Conservation (phyloP, 768 basidiomycete genomes). For the Termitomyces sp. region DNA sequence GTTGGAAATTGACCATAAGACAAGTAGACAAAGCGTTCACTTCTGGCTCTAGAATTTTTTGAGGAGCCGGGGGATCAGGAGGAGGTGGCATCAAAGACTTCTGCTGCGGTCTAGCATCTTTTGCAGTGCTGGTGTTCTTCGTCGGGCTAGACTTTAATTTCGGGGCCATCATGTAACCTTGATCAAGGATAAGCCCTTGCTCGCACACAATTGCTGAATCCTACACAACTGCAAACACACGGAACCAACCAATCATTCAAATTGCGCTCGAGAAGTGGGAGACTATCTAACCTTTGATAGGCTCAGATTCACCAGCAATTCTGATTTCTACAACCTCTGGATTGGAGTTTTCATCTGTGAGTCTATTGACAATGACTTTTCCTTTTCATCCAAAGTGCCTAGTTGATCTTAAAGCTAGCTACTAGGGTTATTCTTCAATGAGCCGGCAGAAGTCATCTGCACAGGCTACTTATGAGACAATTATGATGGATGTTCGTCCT, state of each 20-base stretch:
- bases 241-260: background rate
- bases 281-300: background rate
- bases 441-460: background rate
- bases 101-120: constrained; percentile 16
- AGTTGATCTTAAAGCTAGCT: background rate
- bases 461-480: background rate
- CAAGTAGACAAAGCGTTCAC: constrained; percentile 49
- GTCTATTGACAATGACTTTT: background rate
- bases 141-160: constrained; percentile 38
- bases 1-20: constrained; percentile 44
- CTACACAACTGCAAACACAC: constrained; percentile 1
- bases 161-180: constrained; percentile 33
- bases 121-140: constrained; percentile 22
- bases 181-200: background rate
- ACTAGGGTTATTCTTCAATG: background rate
- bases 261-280: background rate
- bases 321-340: background rate
- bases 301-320: background rate
- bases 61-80: constrained; percentile 34
- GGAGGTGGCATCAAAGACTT: constrained; percentile 52
- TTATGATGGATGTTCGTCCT: constrained; percentile 11
- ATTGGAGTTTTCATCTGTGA: background rate
- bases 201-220: background rate
- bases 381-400: background rate
- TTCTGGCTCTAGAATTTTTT: constrained; percentile 58